Base-by-base conservation (phyloP, 106 monocot genomes). In the Acorus gramineus region DNA sequence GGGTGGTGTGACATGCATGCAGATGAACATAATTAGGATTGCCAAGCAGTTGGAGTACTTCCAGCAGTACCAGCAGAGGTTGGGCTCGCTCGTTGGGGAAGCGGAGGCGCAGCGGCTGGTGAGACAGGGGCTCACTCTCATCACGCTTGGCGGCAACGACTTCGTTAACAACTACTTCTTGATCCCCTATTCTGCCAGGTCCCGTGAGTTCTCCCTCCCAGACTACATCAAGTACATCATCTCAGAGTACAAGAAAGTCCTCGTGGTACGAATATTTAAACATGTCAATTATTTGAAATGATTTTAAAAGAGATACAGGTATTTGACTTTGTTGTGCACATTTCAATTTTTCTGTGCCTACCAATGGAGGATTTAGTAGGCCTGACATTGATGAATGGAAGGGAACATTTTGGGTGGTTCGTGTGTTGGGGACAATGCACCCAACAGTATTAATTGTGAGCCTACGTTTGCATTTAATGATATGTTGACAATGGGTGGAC, bases 161-260 rank as follows among this genome's bases (percentile, higher is more conserved):
- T 79, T 79, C 60, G 69, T 79, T 49, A 79, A 79, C 79, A 79
- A 79, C 64, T 79, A 74, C 79, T 79, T 69, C 69, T 46, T 79
- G 43, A 46, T 79, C 8, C 79, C 74, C 4, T 79, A 63, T 59
- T 79, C 79, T 12, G 64, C 49, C 2, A 55, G 79, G 46, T 79
- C 73, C 3, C 64, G 70, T 7, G 73, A 74, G 66, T 70, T 79
- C 65, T 11, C 74, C 47, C 55, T 79, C 47, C 74, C 79, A 0
- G 69, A 79, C 73, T 79, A 73, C 69, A 48, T 79, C 53, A 50
- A 44, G 50, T 74, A 68, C 46, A 42, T 74, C 59, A 65, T 69
- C 6, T 73, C 69, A 8, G 57, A 57, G 2, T 57, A 57, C 57
- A n/a, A 14, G n/a, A 14, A n/a, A 2, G 13, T 28, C 28, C 28